Conservation (phyloP, 768 basidiomycete genomes). For the Podaxis sp. region DNA sequence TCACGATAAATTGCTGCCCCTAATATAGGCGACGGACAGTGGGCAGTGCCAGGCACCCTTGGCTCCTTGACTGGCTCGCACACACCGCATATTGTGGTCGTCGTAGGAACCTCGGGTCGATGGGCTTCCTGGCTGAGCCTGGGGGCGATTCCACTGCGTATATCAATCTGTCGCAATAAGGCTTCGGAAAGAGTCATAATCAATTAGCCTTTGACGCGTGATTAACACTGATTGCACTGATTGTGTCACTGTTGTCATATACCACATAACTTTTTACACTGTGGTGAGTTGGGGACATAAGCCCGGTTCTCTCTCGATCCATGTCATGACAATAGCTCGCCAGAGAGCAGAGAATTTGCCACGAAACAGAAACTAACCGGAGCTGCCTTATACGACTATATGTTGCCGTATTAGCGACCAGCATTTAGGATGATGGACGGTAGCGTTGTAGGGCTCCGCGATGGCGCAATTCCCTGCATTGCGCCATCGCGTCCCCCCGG, state of each 20-base stretch:
- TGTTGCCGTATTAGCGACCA: not conserved
- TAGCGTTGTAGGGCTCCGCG: not conserved
- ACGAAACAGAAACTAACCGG: not conserved
- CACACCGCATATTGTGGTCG: not conserved
- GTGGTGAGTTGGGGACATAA: no score
- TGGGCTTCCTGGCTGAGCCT: not conserved
- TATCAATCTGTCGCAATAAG: not conserved
- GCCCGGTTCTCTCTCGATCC: no score
- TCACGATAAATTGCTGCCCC: not conserved
- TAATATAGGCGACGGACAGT: not conserved
- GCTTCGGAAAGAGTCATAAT: not conserved
- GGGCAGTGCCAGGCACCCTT: not conserved
- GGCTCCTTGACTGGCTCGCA: no score
- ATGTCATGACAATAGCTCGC: not conserved
- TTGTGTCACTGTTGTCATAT: no score
- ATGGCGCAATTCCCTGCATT: constrained; percentile 11
- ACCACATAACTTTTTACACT: no score
- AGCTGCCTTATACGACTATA: not conserved
- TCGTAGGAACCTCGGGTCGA: not conserved
- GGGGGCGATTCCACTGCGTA: not conserved
- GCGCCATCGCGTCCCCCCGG: not conserved
- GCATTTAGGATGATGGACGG: not conserved
- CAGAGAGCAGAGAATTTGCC: not conserved
- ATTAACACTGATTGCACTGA: no score
- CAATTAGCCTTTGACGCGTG: not conserved